phyloP scores from a whole-genome alignment of 495 filamentous ascomycete genomes.

The Umbilicaria muhlenbergii region DNA sequence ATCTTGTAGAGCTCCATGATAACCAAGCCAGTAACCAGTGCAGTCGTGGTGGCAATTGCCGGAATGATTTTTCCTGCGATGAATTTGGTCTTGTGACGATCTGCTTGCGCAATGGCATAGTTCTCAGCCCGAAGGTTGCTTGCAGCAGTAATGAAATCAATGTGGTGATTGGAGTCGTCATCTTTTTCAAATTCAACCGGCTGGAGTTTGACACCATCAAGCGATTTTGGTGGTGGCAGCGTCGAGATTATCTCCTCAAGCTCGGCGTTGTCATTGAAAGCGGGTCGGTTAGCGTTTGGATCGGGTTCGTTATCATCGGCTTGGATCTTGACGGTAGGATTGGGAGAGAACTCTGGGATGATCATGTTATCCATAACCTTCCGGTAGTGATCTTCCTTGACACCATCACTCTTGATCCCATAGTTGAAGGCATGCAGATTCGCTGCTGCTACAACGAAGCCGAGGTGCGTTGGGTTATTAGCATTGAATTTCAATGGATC shows the following conservation, averaged over 20 bases:
- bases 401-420: conserved; percentile 60
- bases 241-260: conserved; percentile 46
- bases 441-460: conserved; percentile 74
- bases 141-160: conserved; percentile 96
- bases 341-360: conserved; percentile 87
- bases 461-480: conserved; percentile 67
- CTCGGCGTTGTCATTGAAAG: conserved; percentile 56
- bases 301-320: conserved; percentile 91
- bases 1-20: conserved; percentile 93
- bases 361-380: conserved; percentile 85
- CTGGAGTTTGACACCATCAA: conserved; percentile 73
- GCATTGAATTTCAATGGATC: conserved; percentile 80
- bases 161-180: conserved; percentile 94
- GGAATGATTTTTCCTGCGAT: conserved; percentile 99
- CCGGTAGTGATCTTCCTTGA: conserved; percentile 50
- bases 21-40: conserved; percentile 86
- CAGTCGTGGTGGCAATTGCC: conserved; percentile 94
- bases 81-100: conserved; percentile 96
- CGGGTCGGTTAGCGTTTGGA: conserved; percentile 50
- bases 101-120: conserved; percentile 84
- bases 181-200: conserved; percentile 99
- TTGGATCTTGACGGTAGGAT: conserved; percentile 89
- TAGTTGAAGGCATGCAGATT: conserved; percentile 98
- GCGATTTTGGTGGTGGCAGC: conserved; percentile 61
- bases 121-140: conserved; percentile 96